Evolutionary conservation across 257 asterid species (phyloP).

Genomic region (Solanum commersonii): DNA sequence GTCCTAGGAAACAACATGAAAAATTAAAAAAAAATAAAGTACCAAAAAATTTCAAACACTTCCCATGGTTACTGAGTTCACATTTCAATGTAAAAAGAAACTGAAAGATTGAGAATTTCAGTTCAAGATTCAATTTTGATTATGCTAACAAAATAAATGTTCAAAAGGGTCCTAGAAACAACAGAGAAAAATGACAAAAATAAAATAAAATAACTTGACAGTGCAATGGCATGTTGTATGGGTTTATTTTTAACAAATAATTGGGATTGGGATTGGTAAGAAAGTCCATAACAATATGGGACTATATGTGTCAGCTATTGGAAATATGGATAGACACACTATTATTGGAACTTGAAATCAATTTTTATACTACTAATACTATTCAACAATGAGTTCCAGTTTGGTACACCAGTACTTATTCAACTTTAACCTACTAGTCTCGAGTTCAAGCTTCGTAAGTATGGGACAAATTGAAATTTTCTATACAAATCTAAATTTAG

Average conservation of each 20-base stretch:
- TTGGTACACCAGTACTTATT: not conserved
- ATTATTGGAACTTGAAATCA: not conserved
- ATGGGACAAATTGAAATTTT: too few relatives aligned
- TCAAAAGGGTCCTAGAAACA: slow-evolving; percentile 5
- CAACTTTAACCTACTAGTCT: rapidly evolving
- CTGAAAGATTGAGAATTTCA: not conserved
- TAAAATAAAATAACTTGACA: not conserved
- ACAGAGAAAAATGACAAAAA: not conserved
- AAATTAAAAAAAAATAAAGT: not conserved
- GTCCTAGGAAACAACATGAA: not conserved
- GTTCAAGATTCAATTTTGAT: slow-evolving; percentile 3
- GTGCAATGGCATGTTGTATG: not conserved
- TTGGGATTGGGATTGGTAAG: not conserved
- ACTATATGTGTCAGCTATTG: not conserved
- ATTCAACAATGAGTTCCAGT: not conserved
- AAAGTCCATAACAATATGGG: not conserved
- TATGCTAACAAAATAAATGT: not conserved
- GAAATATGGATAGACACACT: not conserved
- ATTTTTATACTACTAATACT: not conserved
- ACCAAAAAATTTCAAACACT: not conserved
- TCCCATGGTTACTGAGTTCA: not conserved
- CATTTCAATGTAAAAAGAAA: not conserved
- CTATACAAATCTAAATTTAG: rapidly evolving
- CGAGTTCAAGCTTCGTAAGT: not conserved
- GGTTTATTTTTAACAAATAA: not conserved